These are phyloP conservation scores for Neonectria coccinea DNA, from an alignment of 2,329 filamentous ascomycete species.

Conservation along the genomic window DNA sequence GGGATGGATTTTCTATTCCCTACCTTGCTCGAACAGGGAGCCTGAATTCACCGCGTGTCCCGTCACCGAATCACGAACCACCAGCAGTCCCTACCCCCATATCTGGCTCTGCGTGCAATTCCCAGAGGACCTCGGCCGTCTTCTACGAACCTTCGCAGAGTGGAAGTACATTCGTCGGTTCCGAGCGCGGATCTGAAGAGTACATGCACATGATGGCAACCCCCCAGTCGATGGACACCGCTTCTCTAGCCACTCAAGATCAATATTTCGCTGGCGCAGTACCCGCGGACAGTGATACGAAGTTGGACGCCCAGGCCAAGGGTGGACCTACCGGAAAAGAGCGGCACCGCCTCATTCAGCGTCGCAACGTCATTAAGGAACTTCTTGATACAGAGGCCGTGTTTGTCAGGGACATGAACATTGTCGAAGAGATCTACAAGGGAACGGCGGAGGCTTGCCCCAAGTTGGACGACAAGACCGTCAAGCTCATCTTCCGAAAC, in stretches of 20 bases:
- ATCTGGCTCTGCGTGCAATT: conserved; percentile 51
- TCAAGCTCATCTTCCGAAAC: conserved; percentile 92
- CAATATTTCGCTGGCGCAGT: conserved; percentile 53
- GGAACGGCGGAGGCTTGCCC: conserved; percentile 87
- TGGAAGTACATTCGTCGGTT: conserved; percentile 57
- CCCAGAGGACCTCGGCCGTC: conserved; percentile 58
- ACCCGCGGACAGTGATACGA: conserved; percentile 53
- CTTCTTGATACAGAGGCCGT: conserved; percentile 91
- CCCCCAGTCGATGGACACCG: conserved; percentile 60
- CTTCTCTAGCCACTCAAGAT: conserved; percentile 59
- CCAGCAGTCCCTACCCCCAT: conserved; percentile 60
- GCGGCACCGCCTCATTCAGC: conserved; percentile 79
- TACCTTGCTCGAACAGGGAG: conserved; percentile 54
- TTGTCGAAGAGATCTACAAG: conserved; percentile 97
- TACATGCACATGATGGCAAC: conserved; percentile 57
- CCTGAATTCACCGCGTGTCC: conserved; percentile 47
- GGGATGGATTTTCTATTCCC: conserved; percentile 62
- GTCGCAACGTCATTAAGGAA: conserved; percentile 89
- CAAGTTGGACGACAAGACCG: conserved; percentile 83
- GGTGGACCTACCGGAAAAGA: conserved; percentile 64
- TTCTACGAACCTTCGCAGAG: conserved; percentile 54
- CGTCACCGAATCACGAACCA: conserved; percentile 62
- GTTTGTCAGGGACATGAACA: conserved; percentile 95
- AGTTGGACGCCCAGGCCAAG: conserved; percentile 52
- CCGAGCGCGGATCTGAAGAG: conserved; percentile 60